Conservation (phyloP, 2,329 filamentous ascomycete species). For the Aspergillus clavatus region DNA sequence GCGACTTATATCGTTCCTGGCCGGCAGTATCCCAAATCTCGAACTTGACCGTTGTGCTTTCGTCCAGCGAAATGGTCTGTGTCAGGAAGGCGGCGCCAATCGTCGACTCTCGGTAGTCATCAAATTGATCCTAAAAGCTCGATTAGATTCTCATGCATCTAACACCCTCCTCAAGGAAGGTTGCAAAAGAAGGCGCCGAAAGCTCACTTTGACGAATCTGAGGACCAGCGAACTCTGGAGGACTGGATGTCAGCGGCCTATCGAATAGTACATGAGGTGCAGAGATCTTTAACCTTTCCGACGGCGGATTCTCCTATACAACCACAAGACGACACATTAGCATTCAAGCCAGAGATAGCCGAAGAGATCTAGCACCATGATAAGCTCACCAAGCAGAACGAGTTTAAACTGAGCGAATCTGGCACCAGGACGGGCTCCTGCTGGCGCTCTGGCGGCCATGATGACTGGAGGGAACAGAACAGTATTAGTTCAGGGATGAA, state of each 20-base stretch:
- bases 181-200: neutral
- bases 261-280: constrained; percentile 7
- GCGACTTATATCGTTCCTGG: constrained; percentile 97
- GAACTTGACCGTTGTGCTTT: constrained; percentile 98
- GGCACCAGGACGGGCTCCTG: constrained; percentile 61
- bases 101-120: constrained; percentile 94
- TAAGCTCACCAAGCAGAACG: constrained; percentile 77
- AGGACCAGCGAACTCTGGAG: constrained; percentile 89
- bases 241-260: constrained; percentile 31
- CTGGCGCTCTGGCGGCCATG: constrained; percentile 84
- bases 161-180: neutral
- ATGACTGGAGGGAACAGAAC: constrained; percentile 30
- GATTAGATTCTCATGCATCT: constrained; percentile 4
- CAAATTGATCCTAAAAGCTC: constrained; percentile 81
- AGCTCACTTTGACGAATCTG: constrained; percentile 91
- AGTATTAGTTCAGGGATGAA: constrained; percentile 5
- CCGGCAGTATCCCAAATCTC: constrained; percentile 99
- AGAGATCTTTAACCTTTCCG: constrained; percentile 68
- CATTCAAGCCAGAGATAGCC: constrained; percentile 2
- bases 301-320: constrained; percentile 88
- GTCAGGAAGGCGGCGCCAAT: constrained; percentile 98
- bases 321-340: constrained; percentile 16
- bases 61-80: constrained; percentile 96
- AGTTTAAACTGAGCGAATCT: constrained; percentile 99
- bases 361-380: constrained; percentile 3